Conservation (phyloP, 805 yeast species). For the Starmerella riodocensis region DNA sequence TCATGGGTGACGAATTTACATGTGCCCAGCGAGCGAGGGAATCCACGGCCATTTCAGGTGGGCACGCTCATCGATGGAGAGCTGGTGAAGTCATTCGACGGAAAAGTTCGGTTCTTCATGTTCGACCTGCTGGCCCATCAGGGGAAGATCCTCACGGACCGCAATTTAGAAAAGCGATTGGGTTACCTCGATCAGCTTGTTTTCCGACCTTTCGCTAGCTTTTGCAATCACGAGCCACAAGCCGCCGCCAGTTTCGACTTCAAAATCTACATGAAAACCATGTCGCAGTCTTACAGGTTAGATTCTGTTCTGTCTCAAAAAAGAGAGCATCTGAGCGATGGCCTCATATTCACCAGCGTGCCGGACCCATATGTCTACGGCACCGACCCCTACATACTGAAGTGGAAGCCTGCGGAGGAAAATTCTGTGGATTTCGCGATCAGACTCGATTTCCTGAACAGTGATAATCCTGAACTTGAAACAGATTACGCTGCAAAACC, state of each 20-base stretch:
- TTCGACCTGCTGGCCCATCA: conserved; percentile 85
- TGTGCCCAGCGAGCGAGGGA: conserved; percentile 46
- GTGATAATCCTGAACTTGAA: conserved; percentile 37
- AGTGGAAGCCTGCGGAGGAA: conserved; percentile 97
- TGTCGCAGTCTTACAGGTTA: conserved; percentile 72
- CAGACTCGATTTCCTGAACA: conserved; percentile 52
- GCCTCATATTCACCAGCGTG: conserved; percentile 83
- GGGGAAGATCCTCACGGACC: conserved; percentile 53
- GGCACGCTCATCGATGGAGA: conserved; percentile 94
- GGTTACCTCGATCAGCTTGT: conserved; percentile 76
- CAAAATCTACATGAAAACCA: conserved; percentile 71
- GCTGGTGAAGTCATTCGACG: conserved; percentile 41
- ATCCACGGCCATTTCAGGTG: conserved; percentile 52
- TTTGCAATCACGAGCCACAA: conserved; percentile 58
- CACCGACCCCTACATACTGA: conserved; percentile 71
- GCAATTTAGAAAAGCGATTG: conserved; percentile 65
- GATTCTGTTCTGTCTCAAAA: conserved; percentile 58
- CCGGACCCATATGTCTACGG: conserved; percentile 78
- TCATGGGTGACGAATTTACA: conserved; percentile 65
- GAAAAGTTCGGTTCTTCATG: conserved; percentile 58
- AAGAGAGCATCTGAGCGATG: conserved; percentile 82
- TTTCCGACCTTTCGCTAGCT: conserved; percentile 65
- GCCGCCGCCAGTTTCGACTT: conserved; percentile 69
- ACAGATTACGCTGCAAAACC: conserved; percentile 63
- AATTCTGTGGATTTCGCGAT: conserved; percentile 83